Conservation (phyloP, 257 asterid genomes). For the Jasminum sambac region DNA sequence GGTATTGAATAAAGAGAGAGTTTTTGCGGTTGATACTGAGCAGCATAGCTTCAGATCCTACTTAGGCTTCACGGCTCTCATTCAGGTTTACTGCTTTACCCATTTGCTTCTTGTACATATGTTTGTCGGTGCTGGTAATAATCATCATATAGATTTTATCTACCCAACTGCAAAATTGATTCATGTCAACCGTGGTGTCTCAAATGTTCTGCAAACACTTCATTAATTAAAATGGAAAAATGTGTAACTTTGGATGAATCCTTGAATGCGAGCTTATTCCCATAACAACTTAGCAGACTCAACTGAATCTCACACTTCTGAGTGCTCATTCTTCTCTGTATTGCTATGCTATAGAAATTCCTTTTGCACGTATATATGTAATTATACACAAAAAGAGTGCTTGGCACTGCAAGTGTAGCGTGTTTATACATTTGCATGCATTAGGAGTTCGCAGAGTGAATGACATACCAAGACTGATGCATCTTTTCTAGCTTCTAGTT, state of each 20-base stretch:
- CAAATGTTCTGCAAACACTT: background rate
- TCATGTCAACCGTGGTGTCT: background rate
- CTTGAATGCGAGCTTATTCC: background rate
- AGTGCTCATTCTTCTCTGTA: background rate
- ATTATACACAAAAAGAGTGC: background rate
- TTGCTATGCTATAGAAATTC: background rate
- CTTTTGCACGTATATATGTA: background rate
- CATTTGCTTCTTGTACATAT: background rate
- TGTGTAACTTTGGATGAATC: background rate
- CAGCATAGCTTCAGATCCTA: slow-evolving; percentile 89
- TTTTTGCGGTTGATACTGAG: slow-evolving; percentile 91
- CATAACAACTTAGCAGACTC: background rate
- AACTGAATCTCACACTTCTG: background rate
- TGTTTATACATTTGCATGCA: background rate
- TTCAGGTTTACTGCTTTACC: slow-evolving; percentile 58
- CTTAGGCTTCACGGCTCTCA: slow-evolving; percentile 84
- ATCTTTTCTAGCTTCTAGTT: background rate
- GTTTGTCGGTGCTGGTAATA: background rate
- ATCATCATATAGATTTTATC: background rate
- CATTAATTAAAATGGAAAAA: background rate
- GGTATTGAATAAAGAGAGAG: slow-evolving; percentile 61
- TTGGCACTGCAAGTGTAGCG: background rate
- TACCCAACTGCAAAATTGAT: too few relatives aligned
- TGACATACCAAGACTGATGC: background rate
- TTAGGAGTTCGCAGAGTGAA: background rate